Evolutionary conservation across 805 yeast species (phyloP), one percentile per base, ranked within the genome.

Genomic region (Blastobotrys attinorum): DNA sequence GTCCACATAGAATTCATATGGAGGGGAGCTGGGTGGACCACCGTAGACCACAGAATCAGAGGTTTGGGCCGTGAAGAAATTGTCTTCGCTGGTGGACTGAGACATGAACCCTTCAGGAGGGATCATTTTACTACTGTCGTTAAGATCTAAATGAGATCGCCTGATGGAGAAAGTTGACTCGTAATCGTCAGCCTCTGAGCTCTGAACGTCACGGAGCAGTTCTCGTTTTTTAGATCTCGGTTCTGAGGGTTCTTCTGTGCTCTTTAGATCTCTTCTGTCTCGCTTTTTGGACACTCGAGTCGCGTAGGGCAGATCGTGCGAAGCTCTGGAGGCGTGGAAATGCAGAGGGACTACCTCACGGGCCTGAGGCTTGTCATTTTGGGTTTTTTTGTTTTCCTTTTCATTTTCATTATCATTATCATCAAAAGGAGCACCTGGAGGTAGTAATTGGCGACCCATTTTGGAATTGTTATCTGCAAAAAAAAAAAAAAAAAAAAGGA

Each of bases 301-400:
- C 17, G 39, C 39, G 17, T 37, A 37, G 15, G 39, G 39, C 31
- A 37, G 31, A 10, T 37, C 39, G 21, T 23, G n/a, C 10, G 17
- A 18, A 13, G 4, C 39, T 20, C 39, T 29, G 4, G 39, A 37
- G 5, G 27, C 27, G 4, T 37, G 31, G 21, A 23, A 22, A 17
- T 21, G 27, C 21, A 22, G 23, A 11, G 39, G 39, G 11, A 10
- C 39, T 22, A 37, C 31, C 31, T 37, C 39, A 10, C 36, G 15
- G 17, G 15, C 13, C 15, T 25, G 29, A 15, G 34, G 15, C 34
- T 6, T 6, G 34, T 11, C 36, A 32, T 32, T n/a, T n/a, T n/a
- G n/a, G n/a, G n/a, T n/a, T n/a, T n/a, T n/a, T n/a, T n/a, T n/a
- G n/a, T n/a, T n/a, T n/a, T n/a, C n/a, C n/a, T n/a, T n/a, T n/a